phyloP scores from a whole-genome alignment of 2,329 filamentous ascomycete genomes.

The Chrysosporium keratinophilum region DNA sequence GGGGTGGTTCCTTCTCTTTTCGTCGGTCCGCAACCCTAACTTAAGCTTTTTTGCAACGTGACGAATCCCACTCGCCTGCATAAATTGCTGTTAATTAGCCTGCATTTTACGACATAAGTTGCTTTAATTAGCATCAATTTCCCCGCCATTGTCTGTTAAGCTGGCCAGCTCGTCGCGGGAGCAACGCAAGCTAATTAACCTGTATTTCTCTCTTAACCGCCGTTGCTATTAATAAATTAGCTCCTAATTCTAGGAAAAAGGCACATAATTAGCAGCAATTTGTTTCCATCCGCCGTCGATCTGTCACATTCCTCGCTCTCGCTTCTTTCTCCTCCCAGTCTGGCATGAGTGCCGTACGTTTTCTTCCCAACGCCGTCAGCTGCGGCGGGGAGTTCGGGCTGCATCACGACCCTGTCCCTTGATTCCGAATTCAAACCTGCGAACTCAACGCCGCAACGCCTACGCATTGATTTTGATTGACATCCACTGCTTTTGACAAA shows the following conservation, averaged over 20 bases:
- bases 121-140: slow-evolving; percentile 10
- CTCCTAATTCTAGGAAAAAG: neutral
- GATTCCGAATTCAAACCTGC: too few species aligned
- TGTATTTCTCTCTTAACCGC: neutral
- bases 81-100: neutral
- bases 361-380: too few species aligned
- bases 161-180: neutral
- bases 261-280: slow-evolving; percentile 10
- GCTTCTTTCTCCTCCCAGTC: neutral
- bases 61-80: neutral
- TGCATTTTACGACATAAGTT: neutral
- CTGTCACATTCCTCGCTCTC: neutral
- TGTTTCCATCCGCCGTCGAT: neutral
- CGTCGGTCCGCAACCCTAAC: slow-evolving; percentile 7
- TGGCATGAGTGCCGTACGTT: neutral
- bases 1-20: neutral
- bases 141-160: neutral
- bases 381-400: too few species aligned
- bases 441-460: too few species aligned
- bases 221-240: slow-evolving; percentile 3
- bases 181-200: neutral
- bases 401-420: too few species aligned
- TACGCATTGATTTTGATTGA: too few species aligned
- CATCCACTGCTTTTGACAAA: too few species aligned
- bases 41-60: neutral